phyloP scores from a whole-genome alignment of 495 filamentous ascomycete genomes.

The Lasiosphaeria ovina region DNA sequence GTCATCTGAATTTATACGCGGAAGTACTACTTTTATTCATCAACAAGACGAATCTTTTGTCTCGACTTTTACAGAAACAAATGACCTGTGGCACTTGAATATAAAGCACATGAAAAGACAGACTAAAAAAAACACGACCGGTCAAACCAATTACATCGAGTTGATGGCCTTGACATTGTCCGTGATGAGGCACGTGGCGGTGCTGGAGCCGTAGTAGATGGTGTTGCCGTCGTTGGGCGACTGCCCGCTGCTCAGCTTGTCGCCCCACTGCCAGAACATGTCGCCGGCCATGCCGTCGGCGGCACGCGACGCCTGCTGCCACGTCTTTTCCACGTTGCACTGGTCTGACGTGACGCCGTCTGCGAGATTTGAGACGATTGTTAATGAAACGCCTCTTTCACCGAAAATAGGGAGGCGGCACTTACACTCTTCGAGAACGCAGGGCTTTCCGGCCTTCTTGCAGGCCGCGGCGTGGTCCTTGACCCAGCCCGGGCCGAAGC shows the following conservation, averaged over 20 bases:
- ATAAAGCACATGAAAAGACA: too few relatives aligned
- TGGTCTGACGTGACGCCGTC: constrained; percentile 48
- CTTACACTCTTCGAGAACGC: constrained; percentile 60
- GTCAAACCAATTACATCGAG: background rate
- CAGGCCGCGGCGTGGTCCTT: constrained; percentile 54
- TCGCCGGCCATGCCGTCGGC: constrained; percentile 51
- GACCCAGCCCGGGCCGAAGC: constrained; percentile 57
- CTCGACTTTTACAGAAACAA: too few relatives aligned
- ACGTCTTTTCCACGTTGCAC: constrained; percentile 45
- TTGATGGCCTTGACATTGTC: constrained; percentile 56
- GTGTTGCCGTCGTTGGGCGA: constrained; percentile 57
- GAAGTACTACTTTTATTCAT: too few relatives aligned
- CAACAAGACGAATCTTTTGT: too few relatives aligned
- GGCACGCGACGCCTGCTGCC: constrained; percentile 54
- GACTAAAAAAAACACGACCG: too few relatives aligned
- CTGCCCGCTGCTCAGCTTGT: constrained; percentile 49
- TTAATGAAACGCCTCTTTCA: background rate
- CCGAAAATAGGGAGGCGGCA: background rate
- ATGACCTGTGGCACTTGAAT: too few relatives aligned
- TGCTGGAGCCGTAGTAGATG: constrained; percentile 54
- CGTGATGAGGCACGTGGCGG: constrained; percentile 56
- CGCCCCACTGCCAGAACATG: constrained; percentile 66
- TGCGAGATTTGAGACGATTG: constrained; percentile 9
- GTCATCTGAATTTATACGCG: too few relatives aligned
- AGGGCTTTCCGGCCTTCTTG: constrained; percentile 56